Evolutionary conservation across 2,329 filamentous ascomycete species (phyloP), one percentile per base, ranked within the genome.

Genomic region (Apiospora pterosperma): DNA sequence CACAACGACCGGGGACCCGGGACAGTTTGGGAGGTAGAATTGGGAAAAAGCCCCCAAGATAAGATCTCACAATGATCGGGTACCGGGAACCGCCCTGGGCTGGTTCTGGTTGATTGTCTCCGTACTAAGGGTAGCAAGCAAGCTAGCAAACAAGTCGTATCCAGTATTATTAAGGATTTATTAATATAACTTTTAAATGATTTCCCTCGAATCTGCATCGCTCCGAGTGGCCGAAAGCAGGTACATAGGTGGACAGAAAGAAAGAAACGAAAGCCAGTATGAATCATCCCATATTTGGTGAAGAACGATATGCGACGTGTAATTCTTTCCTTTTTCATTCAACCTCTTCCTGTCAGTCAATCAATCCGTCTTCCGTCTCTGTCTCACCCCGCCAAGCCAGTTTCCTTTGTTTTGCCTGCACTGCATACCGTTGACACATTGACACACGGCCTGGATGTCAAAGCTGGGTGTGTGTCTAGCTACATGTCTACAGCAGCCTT

Each of bases 301-400:
- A 52, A 55, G 48, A 55, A 55, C 48, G 48, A 55, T 55, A 55
- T 55, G 25, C 48, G 48, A 55, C 48, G 28, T 34, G 48, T 55
- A 55, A 55, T 34, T 19, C n/a, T 55, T 34, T 55, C n/a, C 25
- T 34, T 34, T 55, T 55, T 52, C 6, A 28, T 28, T 16, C 23
- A 5, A 8, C n/a, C 25, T 19, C 44, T 55, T 4, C 8, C 44
- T 21, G 16, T n/a, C 28, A n/a, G 16, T 14, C 38, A 5, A n/a
- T 41, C 38, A 19, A 34, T 16, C 11, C 28, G n/a, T 55, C 48
- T 19, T n/a, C 48, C 38, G 25, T 52, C 44, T 31, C 44, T 31
- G 36, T 3, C 12, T 39, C 48, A 55, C 48, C 48, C 48, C 48
- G 48, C 48, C 48, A 55, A 55, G 48, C 28, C 8, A 28, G 12